Evolutionary conservation across 2,329 filamentous ascomycete species (phyloP).

Genomic region (Diaporthe helianthi): DNA sequence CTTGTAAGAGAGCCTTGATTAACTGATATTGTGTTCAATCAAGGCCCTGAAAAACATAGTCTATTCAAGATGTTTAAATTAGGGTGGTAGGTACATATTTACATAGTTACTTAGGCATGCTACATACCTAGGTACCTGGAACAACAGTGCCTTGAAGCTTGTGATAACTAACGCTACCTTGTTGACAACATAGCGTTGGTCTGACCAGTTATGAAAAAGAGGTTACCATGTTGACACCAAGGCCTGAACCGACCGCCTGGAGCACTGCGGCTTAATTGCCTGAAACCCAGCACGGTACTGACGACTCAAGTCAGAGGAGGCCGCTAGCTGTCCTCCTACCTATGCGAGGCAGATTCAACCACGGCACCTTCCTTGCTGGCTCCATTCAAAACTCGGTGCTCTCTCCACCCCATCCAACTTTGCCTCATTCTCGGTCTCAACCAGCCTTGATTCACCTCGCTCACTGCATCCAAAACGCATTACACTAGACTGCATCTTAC

Average conservation of each 20-base stretch:
- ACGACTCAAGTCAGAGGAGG: neutral
- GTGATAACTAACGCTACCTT: neutral
- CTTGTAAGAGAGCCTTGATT: neutral
- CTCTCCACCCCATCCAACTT: slow-evolving; percentile 1
- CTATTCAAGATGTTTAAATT: too few relatives aligned
- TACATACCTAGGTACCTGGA: too few relatives aligned
- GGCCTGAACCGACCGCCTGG: neutral
- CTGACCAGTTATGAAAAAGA: neutral
- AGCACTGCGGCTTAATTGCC: neutral
- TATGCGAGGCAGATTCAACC: neutral
- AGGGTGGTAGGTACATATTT: too few relatives aligned
- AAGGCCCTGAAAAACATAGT: neutral
- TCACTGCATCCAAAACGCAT: neutral
- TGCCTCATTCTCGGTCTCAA: neutral
- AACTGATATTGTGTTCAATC: neutral
- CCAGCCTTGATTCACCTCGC: neutral
- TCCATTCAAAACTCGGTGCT: slow-evolving; percentile 7
- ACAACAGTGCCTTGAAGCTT: neutral
- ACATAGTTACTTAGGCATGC: too few relatives aligned
- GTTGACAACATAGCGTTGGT: neutral
- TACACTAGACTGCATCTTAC: neutral
- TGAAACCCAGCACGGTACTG: neutral
- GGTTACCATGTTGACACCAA: neutral
- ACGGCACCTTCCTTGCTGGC: slow-evolving; percentile 7
- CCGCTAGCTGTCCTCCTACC: slow-evolving; percentile 7